Evolutionary conservation across 1,284 basidiomycete species (phyloP), one percentile per base, ranked within the genome.

Genomic region (Leccinum pallidistipes): DNA sequence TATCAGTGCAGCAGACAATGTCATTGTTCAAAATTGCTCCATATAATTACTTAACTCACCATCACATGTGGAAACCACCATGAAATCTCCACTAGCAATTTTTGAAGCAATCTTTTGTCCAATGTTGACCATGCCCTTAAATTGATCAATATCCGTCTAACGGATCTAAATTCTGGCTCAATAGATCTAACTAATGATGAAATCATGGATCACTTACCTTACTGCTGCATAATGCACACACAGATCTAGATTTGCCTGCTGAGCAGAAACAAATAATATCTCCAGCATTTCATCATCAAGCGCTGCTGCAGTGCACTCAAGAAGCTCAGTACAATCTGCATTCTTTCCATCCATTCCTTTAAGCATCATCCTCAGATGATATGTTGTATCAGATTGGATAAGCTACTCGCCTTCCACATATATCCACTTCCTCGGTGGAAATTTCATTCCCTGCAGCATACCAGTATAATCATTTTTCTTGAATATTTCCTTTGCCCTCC

Each of bases 81-180:
- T 16, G 40, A 7, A 14, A 43, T 8, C 4, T 1, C 3, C 6
- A 1, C 8, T 43, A 18, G 43, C 18, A 14, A 45, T 45, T 0
- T 45, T 10, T 18, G 16, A 10, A 45, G 9, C n/a, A 45, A n/a
- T 45, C 0, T 18, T 45, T 18, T 2, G 4, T 18, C 9, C 5
- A 45, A 18, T 36, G 43, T 18, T 45, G 16, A 45, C 8, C 0
- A 18, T 45, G 40, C 5, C 7, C n/a, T 43, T 8, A 14, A 16
- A 8, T 16, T 0, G 5, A 14, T 43, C 2, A 18, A 18, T 0
- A 5, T 18, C 5, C 1, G 0, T 8, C 0, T 0, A 2, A 43
- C 3, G 18, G 8, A 9, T 43, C 43, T 45, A 45, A 18, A 45
- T 18, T 45, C 3, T 0, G 9, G 16, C 43, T 10, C 6, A 18